These are phyloP conservation scores for Leucoagaricus sp. DNA, from an alignment of 1,284 basidiomycete genomes.

Conservation along the genomic window DNA sequence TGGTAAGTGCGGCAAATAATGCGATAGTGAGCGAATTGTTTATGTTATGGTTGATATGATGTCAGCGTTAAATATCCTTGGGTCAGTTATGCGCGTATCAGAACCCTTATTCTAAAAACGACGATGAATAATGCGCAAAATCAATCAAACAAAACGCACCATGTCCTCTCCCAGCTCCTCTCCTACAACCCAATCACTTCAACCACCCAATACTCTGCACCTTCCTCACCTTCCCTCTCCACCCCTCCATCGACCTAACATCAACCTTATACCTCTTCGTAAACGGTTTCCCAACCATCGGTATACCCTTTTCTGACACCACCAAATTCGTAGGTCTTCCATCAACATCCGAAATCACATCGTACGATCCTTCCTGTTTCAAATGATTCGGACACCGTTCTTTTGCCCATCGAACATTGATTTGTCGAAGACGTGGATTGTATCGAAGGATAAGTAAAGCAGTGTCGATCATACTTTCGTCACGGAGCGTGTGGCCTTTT, in stretches of 20 bases:
- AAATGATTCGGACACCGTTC: slow-evolving; percentile 46
- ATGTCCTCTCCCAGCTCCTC: background rate
- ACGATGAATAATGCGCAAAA: no score
- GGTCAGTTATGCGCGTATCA: no score
- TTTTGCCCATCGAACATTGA: slow-evolving; percentile 46
- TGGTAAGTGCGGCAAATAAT: background rate
- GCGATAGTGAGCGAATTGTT: no score
- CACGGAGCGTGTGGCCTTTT: slow-evolving; percentile 44
- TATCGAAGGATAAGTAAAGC: slow-evolving; percentile 35
- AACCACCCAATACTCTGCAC: slow-evolving; percentile 11
- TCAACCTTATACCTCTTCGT: slow-evolving; percentile 28
- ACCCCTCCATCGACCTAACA: slow-evolving; percentile 15
- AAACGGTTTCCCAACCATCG: slow-evolving; percentile 35
- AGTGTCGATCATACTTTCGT: slow-evolving; percentile 44
- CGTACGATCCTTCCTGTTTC: slow-evolving; percentile 46
- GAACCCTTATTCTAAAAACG: no score
- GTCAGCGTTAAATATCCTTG: no score
- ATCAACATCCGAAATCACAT: slow-evolving; percentile 25
- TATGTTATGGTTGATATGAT: no score
- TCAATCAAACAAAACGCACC: no score
- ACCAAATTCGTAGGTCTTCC: slow-evolving; percentile 23
- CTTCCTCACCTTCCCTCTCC: slow-evolving; percentile 11
- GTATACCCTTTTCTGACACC: slow-evolving; percentile 36
- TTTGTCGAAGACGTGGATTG: slow-evolving; percentile 36
- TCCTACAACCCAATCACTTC: background rate